phyloP scores from a whole-genome alignment of 2,329 filamentous ascomycete genomes.

The Grosmannia serpens region DNA sequence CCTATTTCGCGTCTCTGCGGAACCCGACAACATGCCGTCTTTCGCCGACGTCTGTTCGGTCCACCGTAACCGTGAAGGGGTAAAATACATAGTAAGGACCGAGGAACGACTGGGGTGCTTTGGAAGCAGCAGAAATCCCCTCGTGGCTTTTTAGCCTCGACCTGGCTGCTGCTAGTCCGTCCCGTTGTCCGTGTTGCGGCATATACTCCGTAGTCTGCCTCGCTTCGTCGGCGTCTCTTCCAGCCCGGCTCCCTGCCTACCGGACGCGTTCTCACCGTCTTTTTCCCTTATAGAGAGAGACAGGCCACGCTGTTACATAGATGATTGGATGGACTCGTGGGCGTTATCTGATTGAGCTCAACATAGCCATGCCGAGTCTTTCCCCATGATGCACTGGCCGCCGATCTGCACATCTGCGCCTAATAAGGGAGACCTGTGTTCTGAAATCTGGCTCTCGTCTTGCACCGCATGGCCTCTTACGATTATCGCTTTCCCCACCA shows the following conservation, averaged over 20 bases:
- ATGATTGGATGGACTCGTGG: background rate
- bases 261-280: background rate
- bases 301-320: background rate
- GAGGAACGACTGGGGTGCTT: too few species aligned
- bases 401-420: conserved; percentile 1
- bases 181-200: background rate
- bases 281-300: background rate
- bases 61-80: too few species aligned
- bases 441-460: background rate
- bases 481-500: background rate
- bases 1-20: too few species aligned
- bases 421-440: background rate
- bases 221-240: background rate
- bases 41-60: too few species aligned
- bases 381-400: background rate
- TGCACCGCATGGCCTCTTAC: background rate
- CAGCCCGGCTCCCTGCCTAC: background rate
- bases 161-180: background rate
- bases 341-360: too few species aligned
- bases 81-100: too few species aligned
- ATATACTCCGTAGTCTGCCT: background rate
- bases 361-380: too few species aligned
- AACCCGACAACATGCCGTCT: too few species aligned
- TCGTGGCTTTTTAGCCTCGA: background rate
- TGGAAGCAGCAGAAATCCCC: background rate